A percentile compares a stretch with the other conserved stretches of the same genome.
These are phyloP conservation scores for Aspergillus sp. DNA, from an alignment of 2,329 filamentous ascomycete genomes.

Conservation along the genomic window DNA sequence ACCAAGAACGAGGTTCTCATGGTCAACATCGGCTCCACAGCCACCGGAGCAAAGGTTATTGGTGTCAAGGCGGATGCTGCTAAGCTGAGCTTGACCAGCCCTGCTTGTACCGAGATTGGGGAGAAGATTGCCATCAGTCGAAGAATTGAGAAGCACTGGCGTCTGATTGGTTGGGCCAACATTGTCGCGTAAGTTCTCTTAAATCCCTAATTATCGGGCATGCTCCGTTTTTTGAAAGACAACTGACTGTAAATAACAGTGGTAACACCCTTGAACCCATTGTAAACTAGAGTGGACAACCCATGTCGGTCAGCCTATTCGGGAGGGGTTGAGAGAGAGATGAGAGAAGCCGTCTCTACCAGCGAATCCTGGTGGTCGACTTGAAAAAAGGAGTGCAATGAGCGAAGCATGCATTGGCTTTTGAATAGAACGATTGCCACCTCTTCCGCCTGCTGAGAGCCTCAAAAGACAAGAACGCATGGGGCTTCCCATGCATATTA, in stretches of 20 bases:
- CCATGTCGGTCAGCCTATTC: conserved; percentile 21
- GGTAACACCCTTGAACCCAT: conserved; percentile 54
- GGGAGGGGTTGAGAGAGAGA: conserved; percentile 20
- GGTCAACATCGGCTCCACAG: conserved; percentile 99
- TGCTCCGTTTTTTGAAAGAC: neutral
- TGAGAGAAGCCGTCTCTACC: conserved; percentile 21
- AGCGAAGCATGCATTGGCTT: conserved; percentile 35
- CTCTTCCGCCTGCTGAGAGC: conserved; percentile 20
- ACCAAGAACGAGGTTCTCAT: conserved; percentile 99
- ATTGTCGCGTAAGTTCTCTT: conserved; percentile 61
- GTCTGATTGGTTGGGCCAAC: conserved; percentile 88
- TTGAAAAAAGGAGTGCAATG: conserved; percentile 26
- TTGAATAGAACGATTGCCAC: conserved; percentile 35
- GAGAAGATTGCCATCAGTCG: conserved; percentile 97
- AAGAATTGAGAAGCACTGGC: conserved; percentile 99
- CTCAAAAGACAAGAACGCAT: conserved; percentile 15
- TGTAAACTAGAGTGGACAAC: conserved; percentile 38
- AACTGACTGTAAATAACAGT: conserved; percentile 32
- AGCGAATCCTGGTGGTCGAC: conserved; percentile 26
- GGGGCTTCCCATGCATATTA: conserved; percentile 11
- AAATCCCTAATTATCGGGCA: neutral
- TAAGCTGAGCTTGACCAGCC: conserved; percentile 88
- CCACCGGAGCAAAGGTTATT: conserved; percentile 94
- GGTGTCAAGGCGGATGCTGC: conserved; percentile 98
- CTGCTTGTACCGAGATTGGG: conserved; percentile 94